Percentiles rank a stretch among this genome's conserved stretches.
These are phyloP conservation scores for Leishmania gerbilli DNA, from an alignment of 208 protist genomes.

Conservation along the genomic window DNA sequence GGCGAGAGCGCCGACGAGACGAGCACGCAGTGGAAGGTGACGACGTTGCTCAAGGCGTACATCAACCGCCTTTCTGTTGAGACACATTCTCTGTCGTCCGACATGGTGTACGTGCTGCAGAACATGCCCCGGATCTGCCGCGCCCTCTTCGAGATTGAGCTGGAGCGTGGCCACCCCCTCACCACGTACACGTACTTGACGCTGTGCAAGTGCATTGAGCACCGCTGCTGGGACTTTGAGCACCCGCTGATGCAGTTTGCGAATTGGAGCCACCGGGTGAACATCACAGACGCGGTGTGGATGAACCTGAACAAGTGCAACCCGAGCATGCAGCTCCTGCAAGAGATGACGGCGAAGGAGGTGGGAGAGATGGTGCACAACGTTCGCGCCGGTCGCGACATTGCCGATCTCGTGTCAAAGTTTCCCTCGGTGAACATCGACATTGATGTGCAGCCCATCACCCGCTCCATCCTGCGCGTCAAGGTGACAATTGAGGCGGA, in stretches of 20 bases:
- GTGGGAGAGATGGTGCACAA: conserved; percentile 91
- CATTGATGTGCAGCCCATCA: conserved; percentile 97
- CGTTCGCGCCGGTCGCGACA: conserved; percentile 74
- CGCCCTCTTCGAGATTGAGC: conserved; percentile 97
- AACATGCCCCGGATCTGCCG: conserved; percentile 96
- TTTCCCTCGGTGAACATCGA: conserved; percentile 93
- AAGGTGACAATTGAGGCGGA: conserved; percentile 87
- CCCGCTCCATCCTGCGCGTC: conserved; percentile 94
- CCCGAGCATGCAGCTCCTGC: conserved; percentile 78
- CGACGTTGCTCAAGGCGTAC: conserved; percentile 97
- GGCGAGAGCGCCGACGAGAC: conserved; percentile 88
- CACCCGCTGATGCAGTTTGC: conserved; percentile 92
- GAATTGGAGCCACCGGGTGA: conserved; percentile 50
- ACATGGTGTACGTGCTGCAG: conserved; percentile 97
- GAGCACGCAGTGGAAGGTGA: conserved; percentile 94
- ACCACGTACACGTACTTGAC: conserved; percentile 89
- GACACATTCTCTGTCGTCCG: conserved; percentile 92
- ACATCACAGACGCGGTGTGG: conserved; percentile 82
- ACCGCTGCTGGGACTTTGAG: conserved; percentile 94
- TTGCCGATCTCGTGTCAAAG: conserved; percentile 76
- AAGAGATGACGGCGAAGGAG: conserved; percentile 78
- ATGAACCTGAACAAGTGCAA: conserved; percentile 70
- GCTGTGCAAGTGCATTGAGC: conserved; percentile 94
- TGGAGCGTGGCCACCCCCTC: conserved; percentile 91
- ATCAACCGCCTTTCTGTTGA: conserved; percentile 91